These are phyloP conservation scores for Ogataea paraovalis DNA, from an alignment of 805 yeast genomes.

Conservation along the genomic window DNA sequence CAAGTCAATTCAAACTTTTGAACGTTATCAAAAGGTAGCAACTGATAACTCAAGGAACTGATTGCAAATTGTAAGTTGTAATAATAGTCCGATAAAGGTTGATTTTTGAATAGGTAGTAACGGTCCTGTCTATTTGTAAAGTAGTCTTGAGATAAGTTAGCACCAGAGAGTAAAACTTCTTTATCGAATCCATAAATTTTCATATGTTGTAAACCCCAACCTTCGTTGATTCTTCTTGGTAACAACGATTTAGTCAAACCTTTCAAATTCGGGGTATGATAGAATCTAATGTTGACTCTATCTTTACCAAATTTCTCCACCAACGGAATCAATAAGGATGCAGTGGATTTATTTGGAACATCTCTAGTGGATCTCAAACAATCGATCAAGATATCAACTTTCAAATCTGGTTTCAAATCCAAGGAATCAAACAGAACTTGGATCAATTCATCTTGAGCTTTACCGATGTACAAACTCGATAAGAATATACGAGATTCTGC, in stretches of 20 bases:
- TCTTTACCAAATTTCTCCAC: constrained; percentile 57
- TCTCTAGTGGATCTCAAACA: constrained; percentile 93
- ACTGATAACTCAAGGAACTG: constrained; percentile 64
- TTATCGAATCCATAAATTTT: constrained; percentile 93
- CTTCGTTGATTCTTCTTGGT: constrained; percentile 87
- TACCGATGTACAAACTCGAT: constrained; percentile 85
- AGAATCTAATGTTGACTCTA: constrained; percentile 77
- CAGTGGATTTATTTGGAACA: constrained; percentile 74
- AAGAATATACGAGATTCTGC: constrained; percentile 72
- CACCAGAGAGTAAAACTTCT: constrained; percentile 85
- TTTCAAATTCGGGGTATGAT: constrained; percentile 80
- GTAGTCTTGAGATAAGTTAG: constrained; percentile 86
- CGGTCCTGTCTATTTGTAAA: constrained; percentile 94
- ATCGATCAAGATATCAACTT: constrained; percentile 74
- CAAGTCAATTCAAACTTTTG: constrained; percentile 52
- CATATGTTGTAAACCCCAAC: constrained; percentile 95
- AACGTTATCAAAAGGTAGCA: constrained; percentile 33
- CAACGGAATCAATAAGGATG: constrained; percentile 64
- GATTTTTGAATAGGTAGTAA: constrained; percentile 67
- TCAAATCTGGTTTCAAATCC: constrained; percentile 51
- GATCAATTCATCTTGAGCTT: constrained; percentile 71
- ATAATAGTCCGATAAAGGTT: constrained; percentile 65
- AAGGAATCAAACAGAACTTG: constrained; percentile 60
- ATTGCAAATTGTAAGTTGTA: constrained; percentile 65
- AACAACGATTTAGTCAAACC: constrained; percentile 62